Evolutionary conservation across 495 filamentous ascomycete genomes (phyloP).

Genomic region (Hyaloscypha hepaticicola): DNA sequence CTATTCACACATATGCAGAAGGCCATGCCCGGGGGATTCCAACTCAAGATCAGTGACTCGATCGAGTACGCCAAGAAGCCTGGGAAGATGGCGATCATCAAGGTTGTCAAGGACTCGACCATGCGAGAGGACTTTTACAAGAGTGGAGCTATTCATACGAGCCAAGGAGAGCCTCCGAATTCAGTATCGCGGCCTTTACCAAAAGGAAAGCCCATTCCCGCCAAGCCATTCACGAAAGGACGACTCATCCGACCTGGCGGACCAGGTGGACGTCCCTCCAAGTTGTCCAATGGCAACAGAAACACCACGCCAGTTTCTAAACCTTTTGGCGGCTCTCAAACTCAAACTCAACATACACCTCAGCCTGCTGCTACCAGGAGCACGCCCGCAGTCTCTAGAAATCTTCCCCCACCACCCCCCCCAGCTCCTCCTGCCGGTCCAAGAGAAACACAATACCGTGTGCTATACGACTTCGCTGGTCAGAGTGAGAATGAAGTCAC

Average conservation of each 20-base stretch:
- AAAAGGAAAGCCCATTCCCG: slow-evolving; percentile 76
- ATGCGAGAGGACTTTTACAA: slow-evolving; percentile 83
- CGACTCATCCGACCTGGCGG: slow-evolving; percentile 89
- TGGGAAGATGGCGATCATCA: slow-evolving; percentile 82
- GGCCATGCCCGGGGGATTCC: slow-evolving; percentile 68
- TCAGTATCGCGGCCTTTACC: slow-evolving; percentile 84
- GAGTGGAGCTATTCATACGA: slow-evolving; percentile 85
- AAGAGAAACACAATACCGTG: slow-evolving; percentile 76
- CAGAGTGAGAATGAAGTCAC: slow-evolving; percentile 77
- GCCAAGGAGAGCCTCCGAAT: slow-evolving; percentile 76
- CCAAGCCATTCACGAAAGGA: slow-evolving; percentile 85
- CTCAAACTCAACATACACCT: slow-evolving; percentile 45
- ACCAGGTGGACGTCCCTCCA: slow-evolving; percentile 76
- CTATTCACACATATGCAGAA: slow-evolving; percentile 87
- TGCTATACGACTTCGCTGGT: slow-evolving; percentile 84
- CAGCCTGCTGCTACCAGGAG: slow-evolving; percentile 48
- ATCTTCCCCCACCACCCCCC: slow-evolving; percentile 63
- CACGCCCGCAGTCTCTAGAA: slow-evolving; percentile 37
- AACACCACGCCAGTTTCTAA: slow-evolving; percentile 45
- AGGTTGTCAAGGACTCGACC: slow-evolving; percentile 81
- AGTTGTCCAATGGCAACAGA: slow-evolving; percentile 50
- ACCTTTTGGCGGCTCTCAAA: slow-evolving; percentile 38
- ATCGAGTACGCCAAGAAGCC: slow-evolving; percentile 99
- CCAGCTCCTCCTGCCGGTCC: slow-evolving; percentile 61
- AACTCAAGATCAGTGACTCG: slow-evolving; percentile 74